These are phyloP conservation scores for Trapa incisa DNA, from an alignment of 345 rosid genomes.

Conservation along the genomic window DNA sequence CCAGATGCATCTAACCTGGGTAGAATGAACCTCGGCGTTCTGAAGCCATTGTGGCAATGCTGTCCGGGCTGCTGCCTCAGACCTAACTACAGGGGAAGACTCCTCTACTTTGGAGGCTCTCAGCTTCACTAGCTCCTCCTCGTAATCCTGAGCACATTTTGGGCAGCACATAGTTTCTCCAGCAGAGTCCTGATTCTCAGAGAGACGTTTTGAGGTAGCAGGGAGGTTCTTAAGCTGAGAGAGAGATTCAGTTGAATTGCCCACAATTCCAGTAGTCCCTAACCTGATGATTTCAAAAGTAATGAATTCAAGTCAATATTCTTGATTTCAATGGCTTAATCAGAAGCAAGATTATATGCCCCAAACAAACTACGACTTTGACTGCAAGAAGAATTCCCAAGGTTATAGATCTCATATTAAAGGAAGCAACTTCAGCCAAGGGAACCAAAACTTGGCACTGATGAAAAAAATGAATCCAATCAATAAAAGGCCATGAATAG, in stretches of 20 bases:
- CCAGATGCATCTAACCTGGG: neutral
- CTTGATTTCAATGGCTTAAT: neutral
- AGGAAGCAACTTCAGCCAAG: neutral
- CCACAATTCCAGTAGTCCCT: slow-evolving; percentile 41
- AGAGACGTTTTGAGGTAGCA: slow-evolving; percentile 19
- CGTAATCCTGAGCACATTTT: slow-evolving; percentile 50
- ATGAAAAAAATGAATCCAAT: neutral
- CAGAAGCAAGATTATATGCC: neutral
- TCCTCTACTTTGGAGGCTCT: slow-evolving; percentile 27
- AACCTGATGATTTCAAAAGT: slow-evolving; percentile 25
- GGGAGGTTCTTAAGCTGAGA: slow-evolving; percentile 48
- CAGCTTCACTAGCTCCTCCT: slow-evolving; percentile 46
- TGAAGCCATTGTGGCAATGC: slow-evolving; percentile 68
- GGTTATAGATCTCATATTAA: neutral
- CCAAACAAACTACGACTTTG: neutral
- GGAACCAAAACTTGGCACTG: slow-evolving; percentile 4
- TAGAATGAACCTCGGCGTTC: slow-evolving; percentile 41
- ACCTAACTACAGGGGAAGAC: slow-evolving; percentile 28
- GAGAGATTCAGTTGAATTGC: slow-evolving; percentile 46
- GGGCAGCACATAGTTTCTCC: slow-evolving; percentile 47
- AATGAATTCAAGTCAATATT: neutral
- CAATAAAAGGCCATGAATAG: neutral
- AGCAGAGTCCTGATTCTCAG: slow-evolving; percentile 42
- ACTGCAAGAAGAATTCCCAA: neutral
- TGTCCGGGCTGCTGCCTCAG: slow-evolving; percentile 28